Percentiles rank a stretch among this genome's conserved stretches.
These are phyloP conservation scores for Paramecium biaurelia DNA, from an alignment of 73 alveolate genomes.

Conservation along the genomic window DNA sequence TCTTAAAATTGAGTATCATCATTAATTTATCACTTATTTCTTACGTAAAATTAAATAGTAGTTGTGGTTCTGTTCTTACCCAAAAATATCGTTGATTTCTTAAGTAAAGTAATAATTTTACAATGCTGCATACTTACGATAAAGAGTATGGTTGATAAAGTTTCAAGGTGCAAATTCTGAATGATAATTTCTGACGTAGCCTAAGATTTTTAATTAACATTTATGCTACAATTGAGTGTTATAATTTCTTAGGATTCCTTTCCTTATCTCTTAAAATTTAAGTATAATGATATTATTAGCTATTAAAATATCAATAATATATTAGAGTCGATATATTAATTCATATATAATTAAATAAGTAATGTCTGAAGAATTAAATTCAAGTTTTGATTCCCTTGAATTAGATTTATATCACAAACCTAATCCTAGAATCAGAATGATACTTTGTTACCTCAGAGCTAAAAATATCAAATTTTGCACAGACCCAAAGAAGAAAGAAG, in stretches of 20 bases:
- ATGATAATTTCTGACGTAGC: slow-evolving; percentile 8
- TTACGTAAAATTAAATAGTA: slow-evolving; percentile 22
- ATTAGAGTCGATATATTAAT: no score
- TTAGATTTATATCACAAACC: slow-evolving; percentile 16
- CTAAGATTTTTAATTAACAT: background rate
- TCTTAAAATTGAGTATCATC: background rate
- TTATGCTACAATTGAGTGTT: no score
- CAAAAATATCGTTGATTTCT: slow-evolving; percentile 59
- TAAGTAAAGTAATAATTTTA: slow-evolving; percentile 58
- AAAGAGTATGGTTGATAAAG: slow-evolving; percentile 34
- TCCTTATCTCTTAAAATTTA: no score
- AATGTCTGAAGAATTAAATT: slow-evolving; percentile 22
- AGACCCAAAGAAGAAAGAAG: slow-evolving; percentile 24
- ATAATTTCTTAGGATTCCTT: no score
- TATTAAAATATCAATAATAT: no score
- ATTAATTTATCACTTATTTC: background rate
- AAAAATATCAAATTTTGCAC: background rate
- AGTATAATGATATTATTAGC: no score
- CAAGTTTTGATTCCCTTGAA: slow-evolving; percentile 48
- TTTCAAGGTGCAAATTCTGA: background rate
- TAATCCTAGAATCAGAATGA: background rate
- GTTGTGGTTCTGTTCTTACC: slow-evolving; percentile 24
- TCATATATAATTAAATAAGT: background rate
- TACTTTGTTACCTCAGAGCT: background rate
- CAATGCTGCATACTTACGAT: slow-evolving; percentile 53